Percentiles rank a stretch among this genome's conserved stretches.
phyloP scores from a whole-genome alignment of 2,329 filamentous ascomycete genomes.

The Hymenoscyphus fraxineus region DNA sequence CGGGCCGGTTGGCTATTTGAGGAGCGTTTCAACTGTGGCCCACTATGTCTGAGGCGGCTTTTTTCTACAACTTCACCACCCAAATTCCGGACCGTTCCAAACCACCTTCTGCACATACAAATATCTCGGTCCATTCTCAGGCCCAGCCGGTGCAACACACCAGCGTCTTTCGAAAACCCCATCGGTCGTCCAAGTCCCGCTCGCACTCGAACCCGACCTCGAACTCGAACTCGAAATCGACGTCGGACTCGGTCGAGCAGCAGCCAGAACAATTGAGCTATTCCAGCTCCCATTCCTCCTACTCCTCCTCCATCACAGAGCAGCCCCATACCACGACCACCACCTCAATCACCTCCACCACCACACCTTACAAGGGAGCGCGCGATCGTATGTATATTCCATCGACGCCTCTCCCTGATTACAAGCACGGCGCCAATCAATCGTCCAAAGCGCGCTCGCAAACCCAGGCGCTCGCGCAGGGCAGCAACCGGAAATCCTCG shows the following conservation, averaged over 20 bases:
- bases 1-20: not conserved
- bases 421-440: conserved; percentile 32
- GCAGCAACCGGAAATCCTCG: conserved; percentile 26
- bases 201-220: not conserved
- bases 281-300: not conserved
- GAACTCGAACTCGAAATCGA: not conserved
- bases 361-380: conserved; percentile 4
- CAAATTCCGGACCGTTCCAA: conserved; percentile 25
- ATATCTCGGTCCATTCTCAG: conserved; percentile 22
- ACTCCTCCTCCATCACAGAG: not conserved
- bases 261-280: not conserved
- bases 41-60: conserved; percentile 28
- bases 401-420: conserved; percentile 31
- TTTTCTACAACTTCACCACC: conserved; percentile 27
- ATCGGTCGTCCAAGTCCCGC: not conserved
- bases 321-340: not conserved
- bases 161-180: conserved; percentile 16
- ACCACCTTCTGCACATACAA: conserved; percentile 25
- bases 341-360: not conserved
- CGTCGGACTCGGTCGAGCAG: not conserved
- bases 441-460: conserved; percentile 27
- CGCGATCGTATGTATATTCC: conserved; percentile 32
- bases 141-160: conserved; percentile 21
- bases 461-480: conserved; percentile 20
- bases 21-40: not conserved